Percentiles rank a stretch among this genome's conserved stretches.
Evolutionary conservation across 2,329 filamentous ascomycete genomes (phyloP).

Genomic region (Epichloe sylvatica): DNA sequence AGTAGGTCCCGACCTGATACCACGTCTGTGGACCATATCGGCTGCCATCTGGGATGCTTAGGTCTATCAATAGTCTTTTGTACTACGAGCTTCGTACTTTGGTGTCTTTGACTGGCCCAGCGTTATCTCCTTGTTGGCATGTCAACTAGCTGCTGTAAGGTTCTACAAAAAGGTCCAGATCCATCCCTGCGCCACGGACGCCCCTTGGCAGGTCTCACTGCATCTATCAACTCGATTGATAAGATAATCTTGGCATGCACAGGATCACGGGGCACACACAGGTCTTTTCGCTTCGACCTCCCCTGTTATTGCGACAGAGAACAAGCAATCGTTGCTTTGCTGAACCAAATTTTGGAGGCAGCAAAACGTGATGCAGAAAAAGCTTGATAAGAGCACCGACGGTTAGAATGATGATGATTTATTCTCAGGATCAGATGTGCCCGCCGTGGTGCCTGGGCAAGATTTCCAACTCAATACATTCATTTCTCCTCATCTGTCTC

Average conservation of each 20-base stretch:
- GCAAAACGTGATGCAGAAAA: no score
- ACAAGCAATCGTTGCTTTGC: no score
- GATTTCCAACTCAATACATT: no score
- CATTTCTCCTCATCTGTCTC: no score
- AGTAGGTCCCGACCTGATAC: no score
- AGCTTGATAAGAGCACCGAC: not conserved
- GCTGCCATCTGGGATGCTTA: not conserved
- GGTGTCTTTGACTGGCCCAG: no score
- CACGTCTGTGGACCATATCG: not conserved
- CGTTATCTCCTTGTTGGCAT: not conserved
- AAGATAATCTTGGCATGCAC: constrained; percentile 4
- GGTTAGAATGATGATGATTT: no score
- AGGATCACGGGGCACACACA: not conserved
- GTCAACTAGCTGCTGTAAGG: not conserved
- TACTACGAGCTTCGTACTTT: not conserved
- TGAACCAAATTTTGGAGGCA: no score
- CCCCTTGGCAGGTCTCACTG: constrained; percentile 3
- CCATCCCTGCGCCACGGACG: constrained; percentile 3
- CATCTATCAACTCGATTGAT: constrained; percentile 4
- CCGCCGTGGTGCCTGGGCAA: not conserved
- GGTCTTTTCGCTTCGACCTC: not conserved
- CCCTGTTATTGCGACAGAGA: not conserved
- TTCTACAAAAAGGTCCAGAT: not conserved
- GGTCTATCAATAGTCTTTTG: not conserved
- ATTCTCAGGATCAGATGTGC: not conserved